phyloP scores from a whole-genome alignment of 768 basidiomycete genomes.

The Solioccasus polychromus region DNA sequence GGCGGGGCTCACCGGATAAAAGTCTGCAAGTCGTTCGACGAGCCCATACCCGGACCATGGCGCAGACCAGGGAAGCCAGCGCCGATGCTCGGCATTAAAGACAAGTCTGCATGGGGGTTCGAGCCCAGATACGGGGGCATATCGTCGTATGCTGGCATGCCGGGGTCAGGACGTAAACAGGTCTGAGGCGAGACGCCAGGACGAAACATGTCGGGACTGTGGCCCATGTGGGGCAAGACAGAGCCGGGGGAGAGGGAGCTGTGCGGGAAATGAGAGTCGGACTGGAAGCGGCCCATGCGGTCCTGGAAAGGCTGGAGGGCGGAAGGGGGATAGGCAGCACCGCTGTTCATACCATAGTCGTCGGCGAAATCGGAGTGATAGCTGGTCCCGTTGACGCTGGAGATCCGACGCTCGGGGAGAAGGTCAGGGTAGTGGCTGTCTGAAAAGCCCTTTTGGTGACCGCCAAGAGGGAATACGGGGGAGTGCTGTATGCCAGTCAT shows the following conservation, averaged over 20 bases:
- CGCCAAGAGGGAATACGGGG: slow-evolving; percentile 45
- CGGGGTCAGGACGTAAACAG: slow-evolving; percentile 51
- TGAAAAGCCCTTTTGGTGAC: slow-evolving; percentile 54
- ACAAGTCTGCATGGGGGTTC: slow-evolving; percentile 52
- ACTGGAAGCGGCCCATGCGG: slow-evolving; percentile 52
- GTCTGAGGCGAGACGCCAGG: slow-evolving; percentile 65
- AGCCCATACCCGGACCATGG: slow-evolving; percentile 54
- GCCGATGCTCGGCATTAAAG: slow-evolving; percentile 61
- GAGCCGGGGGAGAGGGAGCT: slow-evolving; percentile 36
- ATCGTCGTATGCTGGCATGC: slow-evolving; percentile 53
- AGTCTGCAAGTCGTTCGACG: slow-evolving; percentile 71
- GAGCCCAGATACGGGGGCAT: slow-evolving; percentile 55
- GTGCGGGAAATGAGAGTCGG: slow-evolving; percentile 53
- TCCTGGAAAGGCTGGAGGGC: slow-evolving; percentile 59
- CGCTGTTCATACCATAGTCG: slow-evolving; percentile 53
- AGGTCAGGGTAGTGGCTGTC: slow-evolving; percentile 56
- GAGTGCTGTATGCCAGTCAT: slow-evolving; percentile 55
- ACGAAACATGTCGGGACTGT: slow-evolving; percentile 56
- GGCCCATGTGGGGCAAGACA: slow-evolving; percentile 50
- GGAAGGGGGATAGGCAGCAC: slow-evolving; percentile 47
- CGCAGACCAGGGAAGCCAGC: slow-evolving; percentile 64
- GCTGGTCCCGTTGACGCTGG: slow-evolving; percentile 40
- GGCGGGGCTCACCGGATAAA: slow-evolving; percentile 63
- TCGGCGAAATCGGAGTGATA: slow-evolving; percentile 64
- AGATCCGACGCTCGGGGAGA: slow-evolving; percentile 56